Evolutionary conservation across 2,329 filamentous ascomycete genomes (phyloP).

Genomic region (Trichoderma pleuroti): DNA sequence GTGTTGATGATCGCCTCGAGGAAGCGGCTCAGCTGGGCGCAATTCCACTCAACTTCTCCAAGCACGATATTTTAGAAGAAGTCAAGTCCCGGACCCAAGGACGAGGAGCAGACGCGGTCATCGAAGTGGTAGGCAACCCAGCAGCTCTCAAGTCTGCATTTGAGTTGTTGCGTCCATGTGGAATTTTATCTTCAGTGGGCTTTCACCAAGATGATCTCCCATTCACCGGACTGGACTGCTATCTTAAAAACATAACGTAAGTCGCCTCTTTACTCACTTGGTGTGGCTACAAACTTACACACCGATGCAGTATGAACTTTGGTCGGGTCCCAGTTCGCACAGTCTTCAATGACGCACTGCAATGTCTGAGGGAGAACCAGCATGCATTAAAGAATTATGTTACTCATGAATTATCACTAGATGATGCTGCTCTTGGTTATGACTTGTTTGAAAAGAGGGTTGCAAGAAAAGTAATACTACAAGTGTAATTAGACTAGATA

Average conservation of each 20-base stretch:
- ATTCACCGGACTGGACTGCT: background rate
- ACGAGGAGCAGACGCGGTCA: background rate
- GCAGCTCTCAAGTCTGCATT: background rate
- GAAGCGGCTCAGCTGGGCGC: conserved; percentile 1
- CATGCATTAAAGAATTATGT: background rate
- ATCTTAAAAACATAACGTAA: conserved; percentile 4
- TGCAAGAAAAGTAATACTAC: conserved; percentile 9
- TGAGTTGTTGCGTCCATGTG: background rate
- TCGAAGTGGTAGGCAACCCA: conserved; percentile 1
- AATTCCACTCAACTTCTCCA: background rate
- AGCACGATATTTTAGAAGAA: background rate
- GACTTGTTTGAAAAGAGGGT: background rate
- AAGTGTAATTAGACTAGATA: background rate
- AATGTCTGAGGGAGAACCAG: background rate
- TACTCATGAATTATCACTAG: background rate
- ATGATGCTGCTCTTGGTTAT: background rate
- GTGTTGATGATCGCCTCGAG: background rate
- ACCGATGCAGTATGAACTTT: background rate
- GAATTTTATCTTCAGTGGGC: background rate
- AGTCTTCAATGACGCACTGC: background rate
- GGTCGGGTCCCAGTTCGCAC: background rate
- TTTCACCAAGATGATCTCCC: background rate
- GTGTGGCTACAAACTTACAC: background rate
- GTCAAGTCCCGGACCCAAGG: background rate
- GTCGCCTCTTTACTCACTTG: background rate